A percentile compares a stretch with the other conserved stretches of the same genome.
Conservation (phyloP, 78 protist species). For the Dictyostelium brefeldianum region DNA sequence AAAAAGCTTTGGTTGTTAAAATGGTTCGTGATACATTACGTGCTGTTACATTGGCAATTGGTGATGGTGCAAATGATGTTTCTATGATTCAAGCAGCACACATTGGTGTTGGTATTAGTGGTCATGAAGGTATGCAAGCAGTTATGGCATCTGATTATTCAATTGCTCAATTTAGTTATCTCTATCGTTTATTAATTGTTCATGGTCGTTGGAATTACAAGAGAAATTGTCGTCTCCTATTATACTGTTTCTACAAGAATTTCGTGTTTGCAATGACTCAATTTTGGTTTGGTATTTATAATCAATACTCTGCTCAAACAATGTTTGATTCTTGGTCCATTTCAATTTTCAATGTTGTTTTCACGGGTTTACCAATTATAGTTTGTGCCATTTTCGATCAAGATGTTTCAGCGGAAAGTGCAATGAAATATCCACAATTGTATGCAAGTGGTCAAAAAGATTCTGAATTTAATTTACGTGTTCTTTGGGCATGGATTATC, state of each 20-base stretch:
- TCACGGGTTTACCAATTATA: constrained; percentile 88
- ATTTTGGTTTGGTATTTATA: constrained; percentile 86
- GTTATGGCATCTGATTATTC: constrained; percentile 91
- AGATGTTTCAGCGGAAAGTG: constrained; percentile 79
- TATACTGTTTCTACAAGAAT: constrained; percentile 87
- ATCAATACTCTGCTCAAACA: constrained; percentile 82
- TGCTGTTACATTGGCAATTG: constrained; percentile 90
- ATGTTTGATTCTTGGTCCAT: constrained; percentile 84
- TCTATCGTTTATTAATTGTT: constrained; percentile 78
- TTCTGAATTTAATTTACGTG: constrained; percentile 54
- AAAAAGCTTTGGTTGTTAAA: constrained; percentile 84
- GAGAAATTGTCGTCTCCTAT: constrained; percentile 75
- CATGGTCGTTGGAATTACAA: constrained; percentile 92
- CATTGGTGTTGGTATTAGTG: constrained; percentile 96
- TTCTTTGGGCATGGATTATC: constrained; percentile 75
- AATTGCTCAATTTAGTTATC: constrained; percentile 93
- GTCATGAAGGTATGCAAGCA: constrained; percentile 94
- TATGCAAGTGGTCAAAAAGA: constrained; percentile 79
- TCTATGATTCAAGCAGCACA: constrained; percentile 91
- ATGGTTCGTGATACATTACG: constrained; percentile 49
- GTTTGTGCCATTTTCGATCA: constrained; percentile 88
- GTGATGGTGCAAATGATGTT: constrained; percentile 97
- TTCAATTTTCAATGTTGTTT: constrained; percentile 84
- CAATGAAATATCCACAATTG: constrained; percentile 80
- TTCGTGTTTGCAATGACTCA: constrained; percentile 81